Percentiles rank a stretch among this genome's conserved stretches.
Conservation (phyloP, 306 rosid species). For the Citrullus amarus region DNA sequence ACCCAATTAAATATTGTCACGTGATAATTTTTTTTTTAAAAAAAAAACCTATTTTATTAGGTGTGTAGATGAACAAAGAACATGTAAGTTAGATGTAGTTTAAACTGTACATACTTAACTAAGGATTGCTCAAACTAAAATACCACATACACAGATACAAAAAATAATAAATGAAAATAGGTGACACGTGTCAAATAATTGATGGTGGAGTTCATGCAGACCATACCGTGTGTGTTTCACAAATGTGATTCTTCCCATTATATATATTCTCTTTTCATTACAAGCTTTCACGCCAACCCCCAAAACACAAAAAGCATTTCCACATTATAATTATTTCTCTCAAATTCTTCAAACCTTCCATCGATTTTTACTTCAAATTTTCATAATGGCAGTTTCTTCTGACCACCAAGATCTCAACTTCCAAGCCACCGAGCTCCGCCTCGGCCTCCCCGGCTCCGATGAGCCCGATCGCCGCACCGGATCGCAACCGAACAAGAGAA, state of each 20-base stretch:
- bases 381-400: background rate
- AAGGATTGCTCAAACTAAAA: too few relatives aligned
- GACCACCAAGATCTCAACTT: background rate
- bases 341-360: background rate
- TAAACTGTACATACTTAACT: too few relatives aligned
- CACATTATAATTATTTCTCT: background rate
- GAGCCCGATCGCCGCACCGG: background rate
- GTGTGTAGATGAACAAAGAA: too few relatives aligned
- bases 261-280: background rate
- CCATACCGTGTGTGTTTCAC: conserved; percentile 1
- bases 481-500: background rate
- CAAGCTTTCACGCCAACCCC: background rate
- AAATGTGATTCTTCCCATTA: background rate
- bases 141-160: background rate
- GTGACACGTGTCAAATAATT: background rate
- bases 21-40: too few relatives aligned
- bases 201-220: background rate
- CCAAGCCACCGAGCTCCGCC: conserved; percentile 9
- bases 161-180: background rate
- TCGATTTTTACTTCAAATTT: background rate
- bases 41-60: too few relatives aligned
- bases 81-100: too few relatives aligned
- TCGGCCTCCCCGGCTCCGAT: conserved; percentile 1
- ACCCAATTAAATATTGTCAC: too few relatives aligned
- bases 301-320: background rate